Conservation (phyloP, 164 flowering plant species). For the Kingdonia uniflora region DNA sequence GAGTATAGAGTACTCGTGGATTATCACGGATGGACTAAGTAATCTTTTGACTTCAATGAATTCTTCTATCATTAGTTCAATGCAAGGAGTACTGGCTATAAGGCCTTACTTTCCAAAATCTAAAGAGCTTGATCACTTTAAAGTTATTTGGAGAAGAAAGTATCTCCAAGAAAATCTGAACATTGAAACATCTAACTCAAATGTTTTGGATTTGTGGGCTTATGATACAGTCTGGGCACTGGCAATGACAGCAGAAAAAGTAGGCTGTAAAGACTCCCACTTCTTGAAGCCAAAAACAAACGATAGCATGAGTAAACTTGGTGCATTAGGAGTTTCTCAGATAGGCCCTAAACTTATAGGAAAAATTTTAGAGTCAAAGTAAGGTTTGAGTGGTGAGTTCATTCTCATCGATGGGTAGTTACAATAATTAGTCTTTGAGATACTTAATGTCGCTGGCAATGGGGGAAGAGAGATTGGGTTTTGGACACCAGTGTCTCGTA, state of each 20-base stretch:
- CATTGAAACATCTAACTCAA: constrained; percentile 13
- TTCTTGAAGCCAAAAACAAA: not conserved
- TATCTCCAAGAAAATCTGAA: too few species aligned
- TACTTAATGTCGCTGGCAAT: too few species aligned
- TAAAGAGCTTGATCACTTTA: too few species aligned
- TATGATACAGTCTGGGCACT: too few species aligned
- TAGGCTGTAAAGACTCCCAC: not conserved
- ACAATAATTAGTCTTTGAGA: constrained; percentile 6
- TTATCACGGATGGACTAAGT: too few species aligned
- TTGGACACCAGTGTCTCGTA: constrained; percentile 12
- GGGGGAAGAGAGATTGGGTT: too few species aligned
- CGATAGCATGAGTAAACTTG: not conserved
- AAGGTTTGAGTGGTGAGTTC: constrained; percentile 18
- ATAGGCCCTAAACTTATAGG: constrained; percentile 1
- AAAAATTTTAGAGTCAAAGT: not conserved
- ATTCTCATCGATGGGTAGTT: constrained; percentile 14
- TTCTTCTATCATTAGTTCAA: constrained; percentile 6
- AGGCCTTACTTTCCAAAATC: too few species aligned
- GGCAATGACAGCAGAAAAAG: not conserved
- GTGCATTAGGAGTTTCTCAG: too few species aligned
- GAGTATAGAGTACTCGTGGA: too few species aligned
- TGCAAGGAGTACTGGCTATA: too few species aligned
- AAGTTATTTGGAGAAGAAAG: too few species aligned
- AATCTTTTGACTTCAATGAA: constrained; percentile 13
- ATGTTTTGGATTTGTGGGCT: constrained; percentile 17